Percentiles rank a stretch among this genome's conserved stretches.
Evolutionary conservation across 352 stramenopile species (phyloP).

Genomic region (Phytophthora ramorum): DNA sequence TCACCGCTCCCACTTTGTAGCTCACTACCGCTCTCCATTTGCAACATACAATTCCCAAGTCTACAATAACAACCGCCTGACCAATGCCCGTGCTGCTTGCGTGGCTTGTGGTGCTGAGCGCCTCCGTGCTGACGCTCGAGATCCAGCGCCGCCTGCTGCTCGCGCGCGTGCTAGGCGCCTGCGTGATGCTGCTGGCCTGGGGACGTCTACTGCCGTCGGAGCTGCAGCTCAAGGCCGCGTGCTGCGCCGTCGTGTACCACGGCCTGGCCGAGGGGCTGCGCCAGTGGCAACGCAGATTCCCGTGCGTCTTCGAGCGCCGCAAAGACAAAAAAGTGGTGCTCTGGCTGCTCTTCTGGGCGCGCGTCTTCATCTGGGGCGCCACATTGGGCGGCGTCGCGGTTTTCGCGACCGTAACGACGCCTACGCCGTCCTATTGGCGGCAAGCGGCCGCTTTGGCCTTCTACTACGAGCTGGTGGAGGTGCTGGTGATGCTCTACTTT

Average conservation of each 20-base stretch:
- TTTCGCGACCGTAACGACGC: slow-evolving; percentile 1
- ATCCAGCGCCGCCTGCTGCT: slow-evolving; percentile 60
- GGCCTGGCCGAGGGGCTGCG: slow-evolving; percentile 38
- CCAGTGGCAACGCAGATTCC: slow-evolving; percentile 46
- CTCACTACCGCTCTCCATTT: neutral
- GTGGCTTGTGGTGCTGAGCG: slow-evolving; percentile 53
- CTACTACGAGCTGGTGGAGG: slow-evolving; percentile 61
- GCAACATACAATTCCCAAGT: slow-evolving; percentile 21
- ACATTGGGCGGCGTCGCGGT: slow-evolving; percentile 43
- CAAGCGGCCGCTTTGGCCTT: slow-evolving; percentile 28
- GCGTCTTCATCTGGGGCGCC: slow-evolving; percentile 70
- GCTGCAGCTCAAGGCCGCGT: slow-evolving; percentile 54
- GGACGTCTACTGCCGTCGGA: slow-evolving; percentile 33
- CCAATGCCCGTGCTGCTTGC: slow-evolving; percentile 41
- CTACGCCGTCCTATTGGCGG: slow-evolving; percentile 9
- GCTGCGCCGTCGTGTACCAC: slow-evolving; percentile 55
- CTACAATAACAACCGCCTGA: slow-evolving; percentile 5
- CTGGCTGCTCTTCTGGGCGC: slow-evolving; percentile 63
- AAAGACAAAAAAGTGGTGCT: slow-evolving; percentile 51
- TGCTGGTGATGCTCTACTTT: slow-evolving; percentile 70
- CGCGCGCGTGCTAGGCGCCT: slow-evolving; percentile 46
- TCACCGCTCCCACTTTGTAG: neutral
- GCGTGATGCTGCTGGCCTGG: slow-evolving; percentile 53
- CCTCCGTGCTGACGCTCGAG: slow-evolving; percentile 65
- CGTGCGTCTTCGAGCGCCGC: slow-evolving; percentile 37